phyloP scores from a whole-genome alignment of 2,329 filamentous ascomycete species.

The Aspergillus fructus region DNA sequence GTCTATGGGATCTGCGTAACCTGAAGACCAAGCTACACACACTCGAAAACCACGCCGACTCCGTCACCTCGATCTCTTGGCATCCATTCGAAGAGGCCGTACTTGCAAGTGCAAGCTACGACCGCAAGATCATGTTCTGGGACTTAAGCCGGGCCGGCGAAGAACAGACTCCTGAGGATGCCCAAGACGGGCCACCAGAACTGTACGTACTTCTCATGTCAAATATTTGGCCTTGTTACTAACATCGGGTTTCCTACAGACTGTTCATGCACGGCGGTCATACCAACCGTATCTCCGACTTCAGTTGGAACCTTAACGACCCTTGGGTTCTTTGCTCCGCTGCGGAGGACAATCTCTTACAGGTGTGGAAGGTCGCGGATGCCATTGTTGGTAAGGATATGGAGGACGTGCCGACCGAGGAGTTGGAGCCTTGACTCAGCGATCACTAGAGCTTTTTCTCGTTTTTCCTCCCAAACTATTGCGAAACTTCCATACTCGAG shows the following conservation, averaged over 20 bases:
- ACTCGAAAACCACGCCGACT: slow-evolving; percentile 82
- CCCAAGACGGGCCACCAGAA: slow-evolving; percentile 91
- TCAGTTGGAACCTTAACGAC: slow-evolving; percentile 96
- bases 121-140: slow-evolving; percentile 94
- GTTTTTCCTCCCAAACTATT: neutral
- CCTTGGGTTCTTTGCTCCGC: slow-evolving; percentile 96
- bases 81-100: slow-evolving; percentile 88
- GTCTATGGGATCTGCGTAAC: slow-evolving; percentile 91
- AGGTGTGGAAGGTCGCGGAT: slow-evolving; percentile 87
- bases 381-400: slow-evolving; percentile 77
- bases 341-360: slow-evolving; percentile 93
- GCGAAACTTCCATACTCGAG: neutral
- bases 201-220: slow-evolving; percentile 62
- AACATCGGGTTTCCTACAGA: slow-evolving; percentile 43
- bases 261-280: slow-evolving; percentile 99
- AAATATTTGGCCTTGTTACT: neutral
- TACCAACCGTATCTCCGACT: slow-evolving; percentile 94
- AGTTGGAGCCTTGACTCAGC: slow-evolving; percentile 59
- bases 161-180: slow-evolving; percentile 92
- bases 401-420: slow-evolving; percentile 72
- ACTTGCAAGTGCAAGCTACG: slow-evolving; percentile 87
- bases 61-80: slow-evolving; percentile 91
- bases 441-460: neutral
- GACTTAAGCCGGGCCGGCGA: slow-evolving; percentile 88
- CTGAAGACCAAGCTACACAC: slow-evolving; percentile 87